Conservation (phyloP, 495 filamentous ascomycete species). For the Stereocaulon alpinum region DNA sequence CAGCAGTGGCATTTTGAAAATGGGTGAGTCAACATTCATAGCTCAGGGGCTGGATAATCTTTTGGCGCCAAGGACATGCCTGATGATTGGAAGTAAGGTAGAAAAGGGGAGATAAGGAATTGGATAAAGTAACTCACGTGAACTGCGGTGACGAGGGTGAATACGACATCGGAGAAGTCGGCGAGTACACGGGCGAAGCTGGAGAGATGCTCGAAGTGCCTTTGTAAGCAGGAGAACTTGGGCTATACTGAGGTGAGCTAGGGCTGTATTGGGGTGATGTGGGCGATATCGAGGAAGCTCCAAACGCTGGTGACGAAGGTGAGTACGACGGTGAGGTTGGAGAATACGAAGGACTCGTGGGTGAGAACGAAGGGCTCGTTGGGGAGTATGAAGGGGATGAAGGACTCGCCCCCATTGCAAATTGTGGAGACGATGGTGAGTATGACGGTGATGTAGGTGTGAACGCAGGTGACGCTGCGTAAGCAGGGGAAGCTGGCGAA, state of each 20-base stretch:
- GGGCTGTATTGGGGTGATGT: conserved; percentile 42
- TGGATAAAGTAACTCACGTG: neutral
- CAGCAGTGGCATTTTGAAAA: no score
- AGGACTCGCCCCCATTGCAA: no score
- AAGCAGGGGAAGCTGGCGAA: conserved; percentile 58
- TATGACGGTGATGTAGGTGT: conserved; percentile 70
- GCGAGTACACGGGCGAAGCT: conserved; percentile 34
- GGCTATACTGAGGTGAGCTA: conserved; percentile 34
- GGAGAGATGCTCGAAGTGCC: conserved; percentile 31
- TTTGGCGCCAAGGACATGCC: no score
- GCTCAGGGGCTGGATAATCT: no score
- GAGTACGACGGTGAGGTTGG: neutral
- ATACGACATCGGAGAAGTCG: conserved; percentile 35
- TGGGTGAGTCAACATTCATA: no score
- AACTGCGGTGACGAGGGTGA: conserved; percentile 17
- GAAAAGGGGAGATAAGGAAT: no score
- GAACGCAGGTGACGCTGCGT: conserved; percentile 53
- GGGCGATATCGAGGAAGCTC: neutral
- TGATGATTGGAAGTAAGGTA: no score
- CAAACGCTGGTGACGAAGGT: neutral
- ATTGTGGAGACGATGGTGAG: conserved; percentile 39
- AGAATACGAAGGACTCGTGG: conserved; percentile 29
- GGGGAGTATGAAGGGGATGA: conserved; percentile 55
- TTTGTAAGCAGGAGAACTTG: conserved; percentile 46
- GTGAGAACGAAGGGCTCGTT: conserved; percentile 52